phyloP scores from a whole-genome alignment of 1,139 yeast species.

The Lodderomyces jiufengensis region DNA sequence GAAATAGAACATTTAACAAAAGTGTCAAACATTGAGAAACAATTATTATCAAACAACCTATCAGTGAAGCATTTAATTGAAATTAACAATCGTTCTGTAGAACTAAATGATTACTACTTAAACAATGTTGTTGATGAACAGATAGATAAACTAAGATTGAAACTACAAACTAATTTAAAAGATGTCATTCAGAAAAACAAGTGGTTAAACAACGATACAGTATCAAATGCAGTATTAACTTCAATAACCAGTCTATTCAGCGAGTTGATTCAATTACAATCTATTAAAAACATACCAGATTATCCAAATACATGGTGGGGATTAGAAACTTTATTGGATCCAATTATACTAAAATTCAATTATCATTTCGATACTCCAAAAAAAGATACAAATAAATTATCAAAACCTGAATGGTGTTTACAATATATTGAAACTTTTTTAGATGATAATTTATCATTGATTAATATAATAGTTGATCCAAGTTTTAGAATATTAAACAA shows the following conservation, averaged over 20 bases:
- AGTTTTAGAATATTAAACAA: conserved; percentile 25
- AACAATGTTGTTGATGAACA: conserved; percentile 2
- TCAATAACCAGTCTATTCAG: conserved; percentile 13
- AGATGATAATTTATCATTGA: conserved; percentile 35
- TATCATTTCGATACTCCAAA: conserved; percentile 65
- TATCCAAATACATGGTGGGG: conserved; percentile 57
- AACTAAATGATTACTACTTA: conserved; percentile 1
- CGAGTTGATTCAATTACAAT: conserved; percentile 36
- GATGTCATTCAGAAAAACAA: conserved; percentile 11
- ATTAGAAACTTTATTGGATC: conserved; percentile 51
- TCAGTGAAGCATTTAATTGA: conserved; percentile 4
- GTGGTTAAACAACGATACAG: conserved; percentile 17
- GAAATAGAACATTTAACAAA: conserved; percentile 4
- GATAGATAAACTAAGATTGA: conserved; percentile 4
- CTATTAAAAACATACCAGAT: conserved; percentile 25
- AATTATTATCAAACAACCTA: neutral
- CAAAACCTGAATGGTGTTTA: conserved; percentile 81
- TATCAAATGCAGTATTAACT: conserved; percentile 11
- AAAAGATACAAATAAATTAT: conserved; percentile 62
- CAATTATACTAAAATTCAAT: conserved; percentile 59
- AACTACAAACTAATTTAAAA: conserved; percentile 7
- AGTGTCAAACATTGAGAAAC: conserved; percentile 4
- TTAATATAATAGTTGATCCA: conserved; percentile 33
- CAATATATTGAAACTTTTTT: conserved; percentile 52
- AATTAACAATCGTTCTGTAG: neutral